phyloP scores from a whole-genome alignment of 441 rosid species.

The Omphalea diandra region DNA sequence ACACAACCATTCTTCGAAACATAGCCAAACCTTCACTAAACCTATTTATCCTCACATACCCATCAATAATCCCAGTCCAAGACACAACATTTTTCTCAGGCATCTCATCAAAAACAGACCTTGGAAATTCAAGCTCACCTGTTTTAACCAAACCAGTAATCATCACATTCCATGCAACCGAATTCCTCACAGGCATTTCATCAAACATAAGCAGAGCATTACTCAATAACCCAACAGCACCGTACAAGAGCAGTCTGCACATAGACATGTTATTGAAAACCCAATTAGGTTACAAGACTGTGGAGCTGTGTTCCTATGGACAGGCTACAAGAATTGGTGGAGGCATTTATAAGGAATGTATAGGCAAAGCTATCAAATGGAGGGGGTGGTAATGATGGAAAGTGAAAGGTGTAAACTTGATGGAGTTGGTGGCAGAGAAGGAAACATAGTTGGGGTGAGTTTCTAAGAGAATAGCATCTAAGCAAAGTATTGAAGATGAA shows the following conservation, averaged over 20 bases:
- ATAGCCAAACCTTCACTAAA: slow-evolving; percentile 54
- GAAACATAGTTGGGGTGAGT: slow-evolving; percentile 44
- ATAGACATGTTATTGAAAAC: slow-evolving; percentile 61
- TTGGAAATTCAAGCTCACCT: slow-evolving; percentile 56
- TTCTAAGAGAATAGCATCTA: slow-evolving; percentile 53
- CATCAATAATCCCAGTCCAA: slow-evolving; percentile 85
- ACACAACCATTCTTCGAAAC: slow-evolving; percentile 62
- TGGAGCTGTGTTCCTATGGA: slow-evolving; percentile 59
- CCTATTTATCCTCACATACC: slow-evolving; percentile 50
- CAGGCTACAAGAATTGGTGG: slow-evolving; percentile 36
- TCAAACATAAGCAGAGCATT: slow-evolving; percentile 52
- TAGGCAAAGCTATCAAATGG: slow-evolving; percentile 71
- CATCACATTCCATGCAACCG: slow-evolving; percentile 80
- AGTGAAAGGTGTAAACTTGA: slow-evolving; percentile 29
- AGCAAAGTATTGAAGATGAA: slow-evolving; percentile 55
- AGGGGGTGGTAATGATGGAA: slow-evolving; percentile 24
- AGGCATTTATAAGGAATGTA: slow-evolving; percentile 59
- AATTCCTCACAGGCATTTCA: slow-evolving; percentile 61
- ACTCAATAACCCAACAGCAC: slow-evolving; percentile 25
- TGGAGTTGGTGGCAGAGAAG: slow-evolving; percentile 52
- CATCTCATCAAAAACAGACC: slow-evolving; percentile 61
- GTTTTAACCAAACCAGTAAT: slow-evolving; percentile 64
- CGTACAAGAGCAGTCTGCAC: slow-evolving; percentile 67
- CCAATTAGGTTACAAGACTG: slow-evolving; percentile 51
- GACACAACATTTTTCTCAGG: slow-evolving; percentile 63